Evolutionary conservation across 768 basidiomycete genomes (phyloP).

Genomic region (Boletus subcaerulescens): DNA sequence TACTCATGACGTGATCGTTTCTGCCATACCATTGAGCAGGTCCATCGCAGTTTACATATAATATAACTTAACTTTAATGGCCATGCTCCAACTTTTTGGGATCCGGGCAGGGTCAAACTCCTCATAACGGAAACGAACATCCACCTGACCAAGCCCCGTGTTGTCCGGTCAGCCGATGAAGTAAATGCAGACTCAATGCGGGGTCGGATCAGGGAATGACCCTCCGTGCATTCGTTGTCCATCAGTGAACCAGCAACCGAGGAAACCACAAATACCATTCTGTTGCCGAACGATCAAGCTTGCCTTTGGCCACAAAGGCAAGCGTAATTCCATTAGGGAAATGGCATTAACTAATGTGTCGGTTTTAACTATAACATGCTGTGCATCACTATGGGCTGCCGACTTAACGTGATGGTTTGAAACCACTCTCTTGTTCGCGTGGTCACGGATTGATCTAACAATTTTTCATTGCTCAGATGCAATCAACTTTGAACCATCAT

Average conservation of each 20-base stretch:
- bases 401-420: too few species aligned
- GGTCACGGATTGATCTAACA: too few species aligned
- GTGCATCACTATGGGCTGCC: too few species aligned
- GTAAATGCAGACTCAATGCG: constrained; percentile 9
- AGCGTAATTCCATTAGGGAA: too few species aligned
- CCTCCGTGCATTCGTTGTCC: background rate
- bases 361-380: too few species aligned
- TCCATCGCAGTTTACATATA: background rate
- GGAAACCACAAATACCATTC: too few species aligned
- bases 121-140: constrained; percentile 2
- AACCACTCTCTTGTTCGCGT: too few species aligned
- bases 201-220: background rate
- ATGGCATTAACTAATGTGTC: too few species aligned
- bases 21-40: background rate
- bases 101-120: constrained; percentile 1
- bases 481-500: too few species aligned
- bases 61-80: constrained; percentile 3
- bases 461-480: too few species aligned
- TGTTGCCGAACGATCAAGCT: too few species aligned
- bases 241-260: background rate
- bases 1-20: constrained; percentile 1
- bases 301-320: too few species aligned
- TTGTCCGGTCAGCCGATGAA: constrained; percentile 4
- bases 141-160: constrained; percentile 8
- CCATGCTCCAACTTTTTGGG: background rate